Conservation (phyloP, 176 grass and related monocot genomes). For the Aegilops sharonensis region DNA sequence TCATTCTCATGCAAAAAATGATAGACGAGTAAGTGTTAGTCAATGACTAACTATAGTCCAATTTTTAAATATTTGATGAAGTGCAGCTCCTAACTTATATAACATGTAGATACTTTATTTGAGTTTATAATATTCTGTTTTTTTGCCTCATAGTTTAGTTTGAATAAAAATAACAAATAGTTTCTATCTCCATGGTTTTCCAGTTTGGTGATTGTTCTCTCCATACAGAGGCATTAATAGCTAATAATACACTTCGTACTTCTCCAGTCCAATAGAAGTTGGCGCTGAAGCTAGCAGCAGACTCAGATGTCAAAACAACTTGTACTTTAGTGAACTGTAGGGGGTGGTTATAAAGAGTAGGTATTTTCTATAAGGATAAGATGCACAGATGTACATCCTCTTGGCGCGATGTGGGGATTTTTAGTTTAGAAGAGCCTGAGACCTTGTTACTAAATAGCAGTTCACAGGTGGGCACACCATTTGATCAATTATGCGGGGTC, state of each 20-base stretch:
- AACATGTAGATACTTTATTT: background rate
- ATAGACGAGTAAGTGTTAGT: constrained; percentile 78
- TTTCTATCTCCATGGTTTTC: background rate
- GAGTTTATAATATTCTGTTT: background rate
- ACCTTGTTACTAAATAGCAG: background rate
- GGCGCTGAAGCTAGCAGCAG: background rate
- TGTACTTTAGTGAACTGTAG: background rate
- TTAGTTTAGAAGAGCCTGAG: background rate
- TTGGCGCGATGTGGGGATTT: background rate
- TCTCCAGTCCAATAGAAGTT: background rate
- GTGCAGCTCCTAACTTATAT: constrained; percentile 11
- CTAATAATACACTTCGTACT: background rate
- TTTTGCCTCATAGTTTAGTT: constrained; percentile 19
- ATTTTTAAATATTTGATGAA: background rate
- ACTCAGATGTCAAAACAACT: background rate
- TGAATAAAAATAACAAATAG: background rate
- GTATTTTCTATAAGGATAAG: background rate
- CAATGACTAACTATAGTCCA: background rate
- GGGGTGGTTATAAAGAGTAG: background rate
- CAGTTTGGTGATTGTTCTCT: constrained; percentile 6
- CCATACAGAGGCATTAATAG: background rate
- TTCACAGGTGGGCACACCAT: background rate
- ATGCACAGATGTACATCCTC: background rate
- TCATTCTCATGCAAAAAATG: constrained; percentile 90
- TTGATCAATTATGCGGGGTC: background rate